Evolutionary conservation across 2,329 filamentous ascomycete species (phyloP), one percentile per base, ranked within the genome.

Genomic region (Plectosphaerella cucumerina): DNA sequence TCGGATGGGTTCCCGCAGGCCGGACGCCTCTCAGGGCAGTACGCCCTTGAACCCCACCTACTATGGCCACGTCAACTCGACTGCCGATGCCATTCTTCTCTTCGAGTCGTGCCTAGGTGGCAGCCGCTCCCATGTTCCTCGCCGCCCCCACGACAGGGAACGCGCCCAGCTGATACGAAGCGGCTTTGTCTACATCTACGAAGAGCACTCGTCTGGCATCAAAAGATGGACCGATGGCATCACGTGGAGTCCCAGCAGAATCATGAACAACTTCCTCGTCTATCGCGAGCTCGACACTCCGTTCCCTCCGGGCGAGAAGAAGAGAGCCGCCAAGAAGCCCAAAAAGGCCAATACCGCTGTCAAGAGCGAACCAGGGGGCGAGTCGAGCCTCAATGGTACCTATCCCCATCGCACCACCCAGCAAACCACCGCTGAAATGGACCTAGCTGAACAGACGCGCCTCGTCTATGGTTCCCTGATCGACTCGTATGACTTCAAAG

Each of bases 211-310:
- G 0, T 95, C 91, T 0, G 90, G 90, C 5, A 96, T 96, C 71
- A 95, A 95, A 72, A 80, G 92, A 50, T 97, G 92, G 92, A 96
- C 91, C 0, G 92, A 97, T 59, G 91, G 92, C 14, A 83, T 93
- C 11, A 86, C 87, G 6, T 97, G 92, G 92, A 95, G 89, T 59
- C 92, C 92, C 0, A 95, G 86, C 67, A 85, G 88, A 15, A 93
- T 95, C 45, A 75, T 93, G 45, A 87, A 86, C 52, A 94, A 94
- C 64, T 95, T 90, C 60, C 78, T 96, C 42, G 82, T 95, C 58
- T 96, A 96, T 62, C 84, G 90, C 26, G 89, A 96, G 65, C 78
- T 95, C 42, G 82, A 88, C 56, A 84, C 86, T 60, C 84, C 86
- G 0, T 92, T 92, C 58, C 84, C 86, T 2, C 87, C 89, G 0